These are phyloP conservation scores for Xylaria sp. DNA, from an alignment of 2,329 filamentous ascomycete genomes.

Conservation along the genomic window DNA sequence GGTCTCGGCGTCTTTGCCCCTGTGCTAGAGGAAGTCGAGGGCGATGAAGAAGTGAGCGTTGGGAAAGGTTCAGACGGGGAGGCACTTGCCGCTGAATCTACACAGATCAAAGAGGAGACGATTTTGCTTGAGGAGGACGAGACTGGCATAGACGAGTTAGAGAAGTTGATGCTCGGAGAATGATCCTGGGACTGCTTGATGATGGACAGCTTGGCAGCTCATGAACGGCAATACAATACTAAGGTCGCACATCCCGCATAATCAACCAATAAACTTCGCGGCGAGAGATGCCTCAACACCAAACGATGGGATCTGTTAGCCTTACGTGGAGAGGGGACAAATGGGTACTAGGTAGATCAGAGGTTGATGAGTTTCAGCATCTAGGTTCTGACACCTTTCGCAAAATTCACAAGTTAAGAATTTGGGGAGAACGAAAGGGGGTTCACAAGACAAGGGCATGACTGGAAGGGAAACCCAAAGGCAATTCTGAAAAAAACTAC, in stretches of 20 bases:
- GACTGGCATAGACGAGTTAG: slow-evolving; percentile 52
- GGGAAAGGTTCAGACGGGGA: background rate
- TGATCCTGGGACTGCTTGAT: background rate
- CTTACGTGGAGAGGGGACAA: no score
- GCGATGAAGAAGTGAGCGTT: slow-evolving; percentile 55
- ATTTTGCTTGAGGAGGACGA: slow-evolving; percentile 46
- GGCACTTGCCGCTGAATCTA: background rate
- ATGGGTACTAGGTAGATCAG: background rate
- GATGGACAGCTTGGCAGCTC: no score
- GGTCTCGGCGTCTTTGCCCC: slow-evolving; percentile 34
- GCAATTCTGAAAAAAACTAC: background rate
- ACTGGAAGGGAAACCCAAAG: no score
- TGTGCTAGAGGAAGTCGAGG: slow-evolving; percentile 52
- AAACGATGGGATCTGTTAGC: background rate
- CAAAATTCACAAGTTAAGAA: background rate
- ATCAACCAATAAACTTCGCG: no score
- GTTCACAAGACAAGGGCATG: background rate
- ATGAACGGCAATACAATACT: no score
- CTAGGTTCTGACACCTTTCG: background rate
- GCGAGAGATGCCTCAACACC: background rate
- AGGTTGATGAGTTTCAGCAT: background rate
- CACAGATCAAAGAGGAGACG: slow-evolving; percentile 55
- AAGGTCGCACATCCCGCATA: no score
- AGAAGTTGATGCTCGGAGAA: slow-evolving; percentile 20
- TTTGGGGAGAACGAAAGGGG: background rate